Percentiles rank a stretch among this genome's conserved stretches.
phyloP scores from a whole-genome alignment of 306 rosid species.

The Leucaena leucocephala region DNA sequence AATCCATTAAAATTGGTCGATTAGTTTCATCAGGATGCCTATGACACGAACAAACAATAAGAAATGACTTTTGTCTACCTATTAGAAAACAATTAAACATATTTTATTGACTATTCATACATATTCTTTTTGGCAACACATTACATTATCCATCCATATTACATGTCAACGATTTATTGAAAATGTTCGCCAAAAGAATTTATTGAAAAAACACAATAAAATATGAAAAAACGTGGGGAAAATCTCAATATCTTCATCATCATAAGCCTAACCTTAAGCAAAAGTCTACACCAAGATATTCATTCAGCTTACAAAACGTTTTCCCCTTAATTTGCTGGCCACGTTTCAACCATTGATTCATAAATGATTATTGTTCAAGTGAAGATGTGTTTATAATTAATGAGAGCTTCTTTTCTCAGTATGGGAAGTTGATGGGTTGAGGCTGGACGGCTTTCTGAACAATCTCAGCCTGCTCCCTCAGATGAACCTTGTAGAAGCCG shows the following conservation, averaged over 20 bases:
- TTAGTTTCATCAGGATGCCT: background rate
- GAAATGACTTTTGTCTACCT: background rate
- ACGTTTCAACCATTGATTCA: too few species aligned
- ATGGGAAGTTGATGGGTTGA: conserved; percentile 56
- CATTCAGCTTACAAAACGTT: conserved; percentile 20
- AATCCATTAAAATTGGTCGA: background rate
- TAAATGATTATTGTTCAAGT: too few species aligned
- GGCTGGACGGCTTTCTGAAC: conserved; percentile 78
- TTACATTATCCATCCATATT: background rate
- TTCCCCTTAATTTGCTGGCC: background rate
- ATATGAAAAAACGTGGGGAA: background rate
- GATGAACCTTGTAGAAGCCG: conserved; percentile 81
- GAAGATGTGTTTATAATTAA: background rate
- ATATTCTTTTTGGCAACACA: background rate
- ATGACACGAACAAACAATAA: too few species aligned
- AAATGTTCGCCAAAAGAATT: background rate
- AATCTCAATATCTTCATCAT: background rate
- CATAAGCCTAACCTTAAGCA: background rate
- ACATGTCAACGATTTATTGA: conserved; percentile 32
- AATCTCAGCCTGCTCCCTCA: conserved; percentile 80
- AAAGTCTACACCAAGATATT: background rate
- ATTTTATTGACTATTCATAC: background rate
- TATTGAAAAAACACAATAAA: too few species aligned
- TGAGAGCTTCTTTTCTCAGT: conserved; percentile 10
- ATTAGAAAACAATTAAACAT: background rate